These are phyloP conservation scores for Lentinula edodes DNA, from an alignment of 768 basidiomycete genomes.

Conservation along the genomic window DNA sequence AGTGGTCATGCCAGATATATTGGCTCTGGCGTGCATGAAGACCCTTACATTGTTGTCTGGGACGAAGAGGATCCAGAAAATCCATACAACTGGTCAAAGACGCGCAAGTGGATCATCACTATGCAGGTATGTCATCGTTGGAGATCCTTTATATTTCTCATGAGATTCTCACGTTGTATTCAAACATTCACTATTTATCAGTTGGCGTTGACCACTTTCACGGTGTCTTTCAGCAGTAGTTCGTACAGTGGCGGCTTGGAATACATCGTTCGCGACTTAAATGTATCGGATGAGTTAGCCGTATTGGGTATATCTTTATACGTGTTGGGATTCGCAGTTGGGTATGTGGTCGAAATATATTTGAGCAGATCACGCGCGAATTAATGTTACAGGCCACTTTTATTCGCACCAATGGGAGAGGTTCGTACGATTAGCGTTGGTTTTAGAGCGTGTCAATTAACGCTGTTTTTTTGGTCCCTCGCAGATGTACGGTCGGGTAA, in stretches of 20 bases:
- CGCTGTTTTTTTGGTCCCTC: slow-evolving; percentile 4
- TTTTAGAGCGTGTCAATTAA: slow-evolving; percentile 1
- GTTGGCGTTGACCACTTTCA: slow-evolving; percentile 49
- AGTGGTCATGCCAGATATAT: slow-evolving; percentile 22
- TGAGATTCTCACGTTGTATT: slow-evolving; percentile 9
- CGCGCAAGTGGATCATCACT: slow-evolving; percentile 49
- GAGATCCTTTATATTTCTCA: slow-evolving; percentile 13
- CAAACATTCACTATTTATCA: slow-evolving; percentile 10
- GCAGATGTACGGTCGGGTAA: slow-evolving; percentile 50
- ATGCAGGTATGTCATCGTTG: slow-evolving; percentile 23
- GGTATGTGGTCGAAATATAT: slow-evolving; percentile 24
- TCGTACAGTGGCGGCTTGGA: slow-evolving; percentile 48
- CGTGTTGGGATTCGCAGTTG: slow-evolving; percentile 57
- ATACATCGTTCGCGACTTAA: slow-evolving; percentile 38
- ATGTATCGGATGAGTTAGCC: slow-evolving; percentile 45
- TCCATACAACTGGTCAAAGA: slow-evolving; percentile 50
- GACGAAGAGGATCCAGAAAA: slow-evolving; percentile 42
- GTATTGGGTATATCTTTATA: slow-evolving; percentile 58
- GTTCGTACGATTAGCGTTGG: slow-evolving; percentile 21
- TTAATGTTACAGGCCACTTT: slow-evolving; percentile 22
- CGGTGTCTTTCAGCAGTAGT: slow-evolving; percentile 56
- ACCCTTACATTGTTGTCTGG: slow-evolving; percentile 55
- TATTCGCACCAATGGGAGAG: slow-evolving; percentile 59
- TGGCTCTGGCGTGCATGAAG: slow-evolving; percentile 40
- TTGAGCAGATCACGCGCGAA: background rate